phyloP scores from a whole-genome alignment of 1,284 basidiomycete species.

The Spongispora temasekensis region DNA sequence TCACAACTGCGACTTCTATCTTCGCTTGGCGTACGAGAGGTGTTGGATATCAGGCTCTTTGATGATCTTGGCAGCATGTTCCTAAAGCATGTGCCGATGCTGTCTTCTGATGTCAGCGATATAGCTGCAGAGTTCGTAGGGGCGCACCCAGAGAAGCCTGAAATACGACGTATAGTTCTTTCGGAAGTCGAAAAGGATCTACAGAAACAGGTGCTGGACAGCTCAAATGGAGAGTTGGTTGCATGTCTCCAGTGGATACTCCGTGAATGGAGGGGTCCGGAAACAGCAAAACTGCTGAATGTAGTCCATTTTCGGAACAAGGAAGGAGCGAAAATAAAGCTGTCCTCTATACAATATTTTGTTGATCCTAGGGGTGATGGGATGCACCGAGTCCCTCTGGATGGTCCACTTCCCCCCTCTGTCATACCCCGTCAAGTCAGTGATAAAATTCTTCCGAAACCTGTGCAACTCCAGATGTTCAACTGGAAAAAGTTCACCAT shows the following conservation, averaged over 20 bases:
- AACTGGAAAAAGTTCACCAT: slow-evolving; percentile 81
- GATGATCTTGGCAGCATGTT: slow-evolving; percentile 73
- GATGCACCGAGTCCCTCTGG: slow-evolving; percentile 31
- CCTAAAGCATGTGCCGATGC: slow-evolving; percentile 74
- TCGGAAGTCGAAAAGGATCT: slow-evolving; percentile 84
- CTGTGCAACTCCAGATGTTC: slow-evolving; percentile 59
- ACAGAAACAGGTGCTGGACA: slow-evolving; percentile 61
- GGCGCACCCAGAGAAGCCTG: slow-evolving; percentile 59
- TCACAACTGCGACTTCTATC: slow-evolving; percentile 74
- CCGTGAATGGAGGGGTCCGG: slow-evolving; percentile 41
- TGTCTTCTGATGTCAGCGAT: slow-evolving; percentile 63
- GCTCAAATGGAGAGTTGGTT: slow-evolving; percentile 64
- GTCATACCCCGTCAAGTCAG: slow-evolving; percentile 72
- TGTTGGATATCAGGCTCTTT: slow-evolving; percentile 75
- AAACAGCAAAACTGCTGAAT: slow-evolving; percentile 54
- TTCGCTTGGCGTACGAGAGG: slow-evolving; percentile 70
- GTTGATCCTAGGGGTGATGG: slow-evolving; percentile 47
- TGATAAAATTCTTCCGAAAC: slow-evolving; percentile 55
- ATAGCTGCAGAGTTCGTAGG: slow-evolving; percentile 64
- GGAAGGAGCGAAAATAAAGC: slow-evolving; percentile 35
- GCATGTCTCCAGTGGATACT: slow-evolving; percentile 81
- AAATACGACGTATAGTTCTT: slow-evolving; percentile 76
- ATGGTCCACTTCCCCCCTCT: slow-evolving; percentile 78
- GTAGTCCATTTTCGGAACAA: slow-evolving; percentile 50
- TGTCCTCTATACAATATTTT: slow-evolving; percentile 69